These are phyloP conservation scores for Anethum foeniculum DNA, from an alignment of 140 eudicot species.

Conservation along the genomic window DNA sequence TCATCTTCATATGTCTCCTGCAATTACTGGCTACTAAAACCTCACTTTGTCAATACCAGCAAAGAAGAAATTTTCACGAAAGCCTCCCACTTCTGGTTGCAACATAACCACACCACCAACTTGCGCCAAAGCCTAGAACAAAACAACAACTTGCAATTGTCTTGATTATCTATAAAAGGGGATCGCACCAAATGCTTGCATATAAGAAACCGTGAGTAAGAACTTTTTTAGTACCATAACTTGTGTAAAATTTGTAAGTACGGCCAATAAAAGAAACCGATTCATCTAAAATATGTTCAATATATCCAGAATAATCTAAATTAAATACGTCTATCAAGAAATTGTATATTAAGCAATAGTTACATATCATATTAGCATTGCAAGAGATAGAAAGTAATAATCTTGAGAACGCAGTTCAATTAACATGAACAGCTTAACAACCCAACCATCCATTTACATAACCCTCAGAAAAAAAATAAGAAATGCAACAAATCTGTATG, in stretches of 20 bases:
- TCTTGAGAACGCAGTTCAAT: no score
- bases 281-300: background rate
- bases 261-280: background rate
- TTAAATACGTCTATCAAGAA: no score
- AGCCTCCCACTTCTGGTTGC: constrained; percentile 90
- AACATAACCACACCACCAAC: constrained; percentile 95
- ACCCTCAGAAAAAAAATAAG: no score
- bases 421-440: no score
- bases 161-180: background rate
- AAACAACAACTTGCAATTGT: background rate
- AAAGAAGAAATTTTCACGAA: constrained; percentile 75
- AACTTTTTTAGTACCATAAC: background rate
- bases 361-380: no score
- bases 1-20: constrained; percentile 94
- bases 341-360: no score
- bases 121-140: constrained; percentile 80
- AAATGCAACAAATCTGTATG: no score
- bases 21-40: constrained; percentile 77
- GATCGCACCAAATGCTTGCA: background rate
- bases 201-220: background rate
- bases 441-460: no score
- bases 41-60: constrained; percentile 91
- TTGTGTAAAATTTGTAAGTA: background rate
- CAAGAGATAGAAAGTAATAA: no score
- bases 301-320: background rate